phyloP scores from a whole-genome alignment of 2,329 filamentous ascomycete species.

The Arthrinium puccinioides region DNA sequence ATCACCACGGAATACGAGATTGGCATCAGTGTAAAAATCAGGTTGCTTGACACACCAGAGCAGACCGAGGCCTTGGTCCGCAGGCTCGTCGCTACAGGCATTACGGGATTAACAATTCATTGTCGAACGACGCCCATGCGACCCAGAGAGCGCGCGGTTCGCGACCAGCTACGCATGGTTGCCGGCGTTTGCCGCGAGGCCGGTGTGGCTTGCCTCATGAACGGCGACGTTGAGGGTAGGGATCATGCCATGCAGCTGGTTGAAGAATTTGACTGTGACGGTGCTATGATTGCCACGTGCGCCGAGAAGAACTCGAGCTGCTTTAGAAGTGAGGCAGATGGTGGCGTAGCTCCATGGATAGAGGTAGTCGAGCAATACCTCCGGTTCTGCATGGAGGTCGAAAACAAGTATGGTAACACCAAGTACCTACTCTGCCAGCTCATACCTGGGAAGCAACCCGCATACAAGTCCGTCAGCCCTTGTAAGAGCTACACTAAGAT shows the following conservation, averaged over 20 bases:
- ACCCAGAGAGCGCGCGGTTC: conserved; percentile 78
- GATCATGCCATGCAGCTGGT: conserved; percentile 68
- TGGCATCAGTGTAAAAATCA: conserved; percentile 95
- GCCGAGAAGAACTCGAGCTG: conserved; percentile 89
- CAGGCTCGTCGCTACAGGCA: conserved; percentile 76
- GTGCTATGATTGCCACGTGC: conserved; percentile 92
- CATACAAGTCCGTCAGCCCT: conserved; percentile 53
- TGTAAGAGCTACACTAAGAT: conserved; percentile 66
- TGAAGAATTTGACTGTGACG: conserved; percentile 76
- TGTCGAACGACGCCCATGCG: conserved; percentile 96
- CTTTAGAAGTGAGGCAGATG: conserved; percentile 64
- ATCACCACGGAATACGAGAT: conserved; percentile 75
- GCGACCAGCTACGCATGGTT: conserved; percentile 80
- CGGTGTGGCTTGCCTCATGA: conserved; percentile 91
- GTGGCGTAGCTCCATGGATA: conserved; percentile 66
- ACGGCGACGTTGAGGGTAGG: conserved; percentile 77
- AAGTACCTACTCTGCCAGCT: conserved; percentile 85
- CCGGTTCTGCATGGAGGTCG: conserved; percentile 61
- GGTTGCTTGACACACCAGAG: conserved; percentile 70
- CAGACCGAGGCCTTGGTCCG: conserved; percentile 73
- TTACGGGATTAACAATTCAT: conserved; percentile 87
- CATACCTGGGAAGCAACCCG: conserved; percentile 69
- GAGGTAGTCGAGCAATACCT: conserved; percentile 75
- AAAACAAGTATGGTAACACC: conserved; percentile 87
- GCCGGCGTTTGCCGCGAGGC: conserved; percentile 70